Base-by-base conservation (phyloP, 2,329 filamentous ascomycete genomes). In the Helicocarpus griseus region DNA sequence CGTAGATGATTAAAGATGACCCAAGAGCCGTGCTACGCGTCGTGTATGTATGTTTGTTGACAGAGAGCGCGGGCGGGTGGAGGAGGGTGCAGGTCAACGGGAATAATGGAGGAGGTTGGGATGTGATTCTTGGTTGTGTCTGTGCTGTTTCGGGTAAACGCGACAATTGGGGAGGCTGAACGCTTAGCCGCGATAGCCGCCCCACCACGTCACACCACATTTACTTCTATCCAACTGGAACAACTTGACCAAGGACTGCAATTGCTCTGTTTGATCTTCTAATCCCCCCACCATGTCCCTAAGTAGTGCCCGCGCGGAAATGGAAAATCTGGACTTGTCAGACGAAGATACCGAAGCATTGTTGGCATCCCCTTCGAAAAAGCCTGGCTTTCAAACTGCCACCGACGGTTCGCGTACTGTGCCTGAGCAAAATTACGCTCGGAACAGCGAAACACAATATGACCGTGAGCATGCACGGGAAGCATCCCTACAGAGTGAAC, bases 401-500 rank as follows among this genome's bases (percentile, higher is more conserved):
- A 75, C 69, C 58, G 80, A 73, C 54, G 60, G 19, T 31, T 13
- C 61, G 41, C 62, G 53, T 52, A 49, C 54, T 19, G 52, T 57
- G 14, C 56, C 61, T 9, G 60, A 62, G 49, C 54, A 67, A 49
- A 62, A 65, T 56, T 54, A 59, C 36, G 19, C 74, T 68, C 57
- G 66, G 68, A 61, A 79, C 67, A 65, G 69, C 57, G 74, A 77
- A 53, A 75, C 76, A 39, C 69, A 76, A 47, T 82, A 82, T 60
- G 83, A 85, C 56, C 72, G 75, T 3, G 77, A 85, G 59, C 81
- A 86, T 62, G 77, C 79, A 19, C 84, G 87, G 43, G 88, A 95
- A 56, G 81, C 81, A 2, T 79, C 81, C 13, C 73, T 98, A 59
- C 83, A 80, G 14, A 82, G 79, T 51, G 93, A 98, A 69, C 73